Percentiles rank a stretch among this genome's conserved stretches.
Conservation (phyloP, 345 rosid species). For the Lumnitzera littorea region DNA sequence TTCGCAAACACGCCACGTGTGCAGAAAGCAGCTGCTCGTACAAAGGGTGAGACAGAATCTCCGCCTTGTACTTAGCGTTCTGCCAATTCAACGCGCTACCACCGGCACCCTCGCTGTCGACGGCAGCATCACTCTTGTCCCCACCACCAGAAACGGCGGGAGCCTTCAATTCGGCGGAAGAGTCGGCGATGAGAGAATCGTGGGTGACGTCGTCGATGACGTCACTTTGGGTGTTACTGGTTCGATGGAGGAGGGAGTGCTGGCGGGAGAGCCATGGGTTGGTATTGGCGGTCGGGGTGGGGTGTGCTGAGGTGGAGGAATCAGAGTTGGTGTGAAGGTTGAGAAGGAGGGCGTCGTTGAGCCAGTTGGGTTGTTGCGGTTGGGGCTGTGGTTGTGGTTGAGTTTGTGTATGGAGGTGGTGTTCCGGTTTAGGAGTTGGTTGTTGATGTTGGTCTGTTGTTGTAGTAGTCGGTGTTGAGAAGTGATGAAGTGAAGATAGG, state of each 20-base stretch:
- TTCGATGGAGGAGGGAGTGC: slow-evolving; percentile 35
- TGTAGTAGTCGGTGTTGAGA: slow-evolving; percentile 36
- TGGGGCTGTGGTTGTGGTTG: slow-evolving; percentile 5
- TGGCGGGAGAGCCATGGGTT: slow-evolving; percentile 71
- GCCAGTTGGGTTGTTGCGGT: slow-evolving; percentile 44
- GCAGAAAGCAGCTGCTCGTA: slow-evolving; percentile 92
- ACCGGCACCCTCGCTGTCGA: slow-evolving; percentile 36
- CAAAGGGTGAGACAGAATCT: slow-evolving; percentile 77
- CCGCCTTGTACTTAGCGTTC: slow-evolving; percentile 70
- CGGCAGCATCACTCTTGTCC: background rate
- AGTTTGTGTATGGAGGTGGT: no score
- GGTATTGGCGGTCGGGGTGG: slow-evolving; percentile 33
- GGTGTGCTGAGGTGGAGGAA: slow-evolving; percentile 23
- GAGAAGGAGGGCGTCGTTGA: slow-evolving; percentile 69
- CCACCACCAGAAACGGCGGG: no score
- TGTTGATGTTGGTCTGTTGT: no score
- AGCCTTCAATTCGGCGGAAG: no score
- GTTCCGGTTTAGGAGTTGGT: no score
- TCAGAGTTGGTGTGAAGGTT: slow-evolving; percentile 54
- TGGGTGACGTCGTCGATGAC: no score
- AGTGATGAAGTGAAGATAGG: slow-evolving; percentile 59
- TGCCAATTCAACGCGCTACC: slow-evolving; percentile 66
- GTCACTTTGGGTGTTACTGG: slow-evolving; percentile 7
- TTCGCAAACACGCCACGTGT: slow-evolving; percentile 80
- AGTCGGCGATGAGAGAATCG: no score